Base-by-base conservation (phyloP, 495 filamentous ascomycete genomes). In the Chaetomidium leptoderma region DNA sequence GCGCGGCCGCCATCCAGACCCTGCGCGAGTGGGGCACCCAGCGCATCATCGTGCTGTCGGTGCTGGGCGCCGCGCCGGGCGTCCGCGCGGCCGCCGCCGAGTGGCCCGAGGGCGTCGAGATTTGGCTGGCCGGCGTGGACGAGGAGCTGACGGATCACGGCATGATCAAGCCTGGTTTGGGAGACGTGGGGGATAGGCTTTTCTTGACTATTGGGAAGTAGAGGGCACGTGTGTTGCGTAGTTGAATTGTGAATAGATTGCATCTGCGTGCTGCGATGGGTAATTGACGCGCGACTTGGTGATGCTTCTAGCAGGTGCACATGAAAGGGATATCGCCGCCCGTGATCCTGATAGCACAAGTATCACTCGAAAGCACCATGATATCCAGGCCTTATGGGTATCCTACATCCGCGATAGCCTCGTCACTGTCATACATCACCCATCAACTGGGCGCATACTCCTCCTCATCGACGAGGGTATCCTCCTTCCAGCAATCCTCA, bases 191-290 rank as follows among this genome's bases (percentile, higher is more conserved):
- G 6, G 92, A 97, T 76, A 77, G 92, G 54, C 74, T 97, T 70
- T 97, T 92, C 77, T 81, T 95, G 73, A 95, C 92, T 0, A 83
- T 92, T 74, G 92, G 92, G 27, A 97, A 97, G 73, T 96, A 82
- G n/a, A 14, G 10, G 17, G 16, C 13, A 21, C 9, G 2, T 2
- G 13, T 4, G 10, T n/a, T 8, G 13, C n/a, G 17, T 26, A 35
- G 35, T 17, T 21, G 14, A 24, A 10, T 37, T 21, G n/a, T 19
- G 39, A 40, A 29, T 55, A 27, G 5, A 40, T 16, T 43, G 9
- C 10, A 5, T 36, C 26, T 23, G 14, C 10, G 32, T 7, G 32
- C 0, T 36, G 1, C 9, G 11, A n/a, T n/a, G n/a, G n/a, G n/a
- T n/a, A n/a, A n/a, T n/a, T n/a, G n/a, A n/a, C n/a, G n/a, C n/a